Evolutionary conservation across 176 grass and related monocot genomes (phyloP), one percentile per base, ranked within the genome.

Genomic region (Ensete ventricosum): DNA sequence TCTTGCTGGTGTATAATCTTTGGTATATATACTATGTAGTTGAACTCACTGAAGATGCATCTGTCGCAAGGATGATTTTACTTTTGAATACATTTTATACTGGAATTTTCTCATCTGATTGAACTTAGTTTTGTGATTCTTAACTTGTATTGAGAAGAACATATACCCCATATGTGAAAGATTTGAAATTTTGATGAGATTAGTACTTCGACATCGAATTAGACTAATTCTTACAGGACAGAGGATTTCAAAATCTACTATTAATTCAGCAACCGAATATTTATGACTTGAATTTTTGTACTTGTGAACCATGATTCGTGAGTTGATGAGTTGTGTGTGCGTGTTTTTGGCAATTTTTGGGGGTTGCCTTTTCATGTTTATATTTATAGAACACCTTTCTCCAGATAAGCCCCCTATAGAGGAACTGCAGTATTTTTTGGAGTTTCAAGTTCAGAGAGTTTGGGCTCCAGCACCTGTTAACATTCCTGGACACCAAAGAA

Each of bases 341-440:
- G 5, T 43, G 34, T 43, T 5, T 43, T 43, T 43, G 3, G 34
- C 34, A 43, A 43, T 43, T 43, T 43, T 43, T 0, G 34, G 34
- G 34, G 62, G 2, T 64, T 64, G 9, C 24, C 62, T 25, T 21
- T 19, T 43, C 34, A 23, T 24, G 9, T 64, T 64, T 64, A 9
- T 24, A 9, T 64, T 23, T 25, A 64, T 11, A 23, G 1, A 23
- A 20, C 34, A 43, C 34, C 4, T 20, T 79, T 73, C 74, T 91
- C 65, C 90, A 99, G 95, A 91, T 57, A 99, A 99, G 73, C 95
- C 95, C 78, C 90, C 91, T 26, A 86, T 99, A 54, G 95, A 99
- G 86, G 95, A 99, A 64, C 87, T 99, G 74, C 90, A 91, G 53
- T 94, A 99, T 81, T 99, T 99, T 78, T 87, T 99, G 82, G 95